A percentile compares a stretch with the other conserved stretches of the same genome.
phyloP scores from a whole-genome alignment of 2,329 filamentous ascomycete species.

The Geosmithia putterillii region DNA sequence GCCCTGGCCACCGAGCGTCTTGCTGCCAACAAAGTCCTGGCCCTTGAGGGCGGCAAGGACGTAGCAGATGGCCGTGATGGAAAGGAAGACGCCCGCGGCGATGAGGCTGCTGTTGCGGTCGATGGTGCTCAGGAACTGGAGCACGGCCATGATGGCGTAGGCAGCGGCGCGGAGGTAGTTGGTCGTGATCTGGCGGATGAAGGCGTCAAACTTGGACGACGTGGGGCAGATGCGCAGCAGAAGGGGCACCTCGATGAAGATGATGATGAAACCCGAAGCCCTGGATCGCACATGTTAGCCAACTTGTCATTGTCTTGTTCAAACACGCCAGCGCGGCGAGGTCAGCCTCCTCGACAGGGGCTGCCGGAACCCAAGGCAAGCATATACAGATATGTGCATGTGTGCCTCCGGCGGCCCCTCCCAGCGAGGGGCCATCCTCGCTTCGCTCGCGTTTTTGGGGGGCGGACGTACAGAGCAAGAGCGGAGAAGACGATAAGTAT shows the following conservation, averaged over 20 bases:
- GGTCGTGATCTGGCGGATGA: constrained; percentile 85
- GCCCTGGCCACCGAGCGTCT: constrained; percentile 87
- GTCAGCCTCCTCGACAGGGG: too few species aligned
- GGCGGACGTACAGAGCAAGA: constrained; percentile 37
- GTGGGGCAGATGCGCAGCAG: constrained; percentile 97
- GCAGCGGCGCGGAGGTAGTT: constrained; percentile 94
- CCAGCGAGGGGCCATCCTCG: too few species aligned
- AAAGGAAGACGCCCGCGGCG: constrained; percentile 71
- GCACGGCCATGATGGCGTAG: constrained; percentile 66
- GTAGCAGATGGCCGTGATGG: constrained; percentile 72
- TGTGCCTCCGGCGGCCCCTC: too few species aligned
- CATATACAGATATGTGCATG: too few species aligned
- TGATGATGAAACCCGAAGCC: constrained; percentile 56
- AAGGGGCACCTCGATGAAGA: constrained; percentile 85
- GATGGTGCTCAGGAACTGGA: constrained; percentile 77
- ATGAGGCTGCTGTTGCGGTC: constrained; percentile 59
- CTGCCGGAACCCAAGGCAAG: too few species aligned
- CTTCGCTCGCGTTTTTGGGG: neutral
- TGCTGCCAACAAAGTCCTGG: constrained; percentile 82
- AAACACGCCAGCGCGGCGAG: neutral
- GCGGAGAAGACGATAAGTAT: constrained; percentile 42
- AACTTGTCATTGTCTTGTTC: too few species aligned
- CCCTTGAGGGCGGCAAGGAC: constrained; percentile 66
- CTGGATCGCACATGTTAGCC: constrained; percentile 26
- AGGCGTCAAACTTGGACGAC: constrained; percentile 73